Base-by-base conservation (phyloP, 2,329 filamentous ascomycete species). In the Plenodomus lindquistii region DNA sequence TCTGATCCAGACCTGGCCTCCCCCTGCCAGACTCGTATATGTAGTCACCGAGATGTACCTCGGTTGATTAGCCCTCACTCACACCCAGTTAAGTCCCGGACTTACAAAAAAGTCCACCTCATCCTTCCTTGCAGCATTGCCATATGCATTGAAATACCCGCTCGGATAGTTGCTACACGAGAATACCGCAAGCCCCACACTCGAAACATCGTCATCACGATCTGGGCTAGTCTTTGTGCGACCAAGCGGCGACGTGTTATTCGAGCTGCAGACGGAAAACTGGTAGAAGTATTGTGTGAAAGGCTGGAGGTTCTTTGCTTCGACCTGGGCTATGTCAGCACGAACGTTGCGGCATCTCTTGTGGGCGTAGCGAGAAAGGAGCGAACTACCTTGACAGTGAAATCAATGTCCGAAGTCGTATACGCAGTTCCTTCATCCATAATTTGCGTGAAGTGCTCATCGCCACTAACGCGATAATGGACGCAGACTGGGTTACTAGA, bases 341-440 rank as follows among this genome's bases (percentile, higher is more conserved):
- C 15, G n/a, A 56, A 19, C n/a, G 16, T 20, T 29, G 8, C 17
- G 2, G 9, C 1, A 4, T 37, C 4, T 2, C 4, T 4, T 15
- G 10, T 6, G 6, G 22, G 11, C 5, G 2, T 9, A 2, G 4
- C 1, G 4, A n/a, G n/a, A n/a, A n/a, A n/a, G n/a, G n/a, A n/a
- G 4, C 1, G 21, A 15, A 2, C 38, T 40, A 84, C 83, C 77
- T 89, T 89, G 50, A 90, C 75, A 0, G 87, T 91, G 63, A 85
- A 91, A 64, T 91, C 88, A 40, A 91, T 82, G 62, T 91, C 87
- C 1, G 83, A 87, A 21, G 81, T 87, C 0, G 87, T 91, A 62
- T 85, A 89, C 1, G 80, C 85, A 21, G 73, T 80, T 3, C 87
- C 87, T 2, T 74, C 75, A 41, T 80, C 76, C 2, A 82, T 81